Evolutionary conservation across 2,329 filamentous ascomycete species (phyloP).

Genomic region (Fusarium armeniacum): DNA sequence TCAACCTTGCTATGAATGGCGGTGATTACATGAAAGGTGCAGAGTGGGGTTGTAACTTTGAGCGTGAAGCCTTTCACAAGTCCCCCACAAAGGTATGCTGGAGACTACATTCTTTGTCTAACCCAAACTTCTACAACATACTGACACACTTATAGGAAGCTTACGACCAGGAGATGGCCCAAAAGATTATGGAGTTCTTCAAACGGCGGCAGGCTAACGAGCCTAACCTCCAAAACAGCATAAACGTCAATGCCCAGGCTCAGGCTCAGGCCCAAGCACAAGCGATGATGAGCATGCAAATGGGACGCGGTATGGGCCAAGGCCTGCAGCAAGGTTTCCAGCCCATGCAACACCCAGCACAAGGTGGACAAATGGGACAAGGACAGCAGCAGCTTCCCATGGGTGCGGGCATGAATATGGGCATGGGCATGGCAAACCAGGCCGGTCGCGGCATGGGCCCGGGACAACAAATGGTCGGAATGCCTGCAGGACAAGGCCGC

Average conservation of each 20-base stretch:
- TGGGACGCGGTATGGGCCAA: conserved; percentile 66
- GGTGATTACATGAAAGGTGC: conserved; percentile 60
- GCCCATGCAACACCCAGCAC: conserved; percentile 71
- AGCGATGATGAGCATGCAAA: conserved; percentile 68
- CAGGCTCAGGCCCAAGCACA: conserved; percentile 58
- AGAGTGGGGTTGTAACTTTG: conserved; percentile 61
- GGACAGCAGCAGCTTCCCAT: conserved; percentile 53
- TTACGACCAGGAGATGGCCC: conserved; percentile 65
- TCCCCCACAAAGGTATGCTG: conserved; percentile 63
- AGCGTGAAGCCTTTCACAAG: conserved; percentile 62
- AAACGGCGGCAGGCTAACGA: conserved; percentile 66
- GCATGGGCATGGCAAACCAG: conserved; percentile 55
- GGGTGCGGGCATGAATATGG: conserved; percentile 51
- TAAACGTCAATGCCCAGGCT: conserved; percentile 62
- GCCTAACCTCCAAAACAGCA: conserved; percentile 63
- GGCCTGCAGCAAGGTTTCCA: conserved; percentile 68
- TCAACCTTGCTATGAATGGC: conserved; percentile 61
- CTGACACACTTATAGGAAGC: conserved; percentile 56
- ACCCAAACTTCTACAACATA: conserved; percentile 3
- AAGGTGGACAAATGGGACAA: conserved; percentile 66
- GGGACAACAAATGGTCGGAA: conserved; percentile 58
- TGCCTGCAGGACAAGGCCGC: conserved; percentile 56
- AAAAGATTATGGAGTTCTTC: conserved; percentile 64
- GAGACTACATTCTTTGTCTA: neutral
- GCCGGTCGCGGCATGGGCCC: conserved; percentile 59